Evolutionary conservation across 768 basidiomycete genomes (phyloP), one percentile per base, ranked within the genome.

Genomic region (Cystofilobasidium capitatum): DNA sequence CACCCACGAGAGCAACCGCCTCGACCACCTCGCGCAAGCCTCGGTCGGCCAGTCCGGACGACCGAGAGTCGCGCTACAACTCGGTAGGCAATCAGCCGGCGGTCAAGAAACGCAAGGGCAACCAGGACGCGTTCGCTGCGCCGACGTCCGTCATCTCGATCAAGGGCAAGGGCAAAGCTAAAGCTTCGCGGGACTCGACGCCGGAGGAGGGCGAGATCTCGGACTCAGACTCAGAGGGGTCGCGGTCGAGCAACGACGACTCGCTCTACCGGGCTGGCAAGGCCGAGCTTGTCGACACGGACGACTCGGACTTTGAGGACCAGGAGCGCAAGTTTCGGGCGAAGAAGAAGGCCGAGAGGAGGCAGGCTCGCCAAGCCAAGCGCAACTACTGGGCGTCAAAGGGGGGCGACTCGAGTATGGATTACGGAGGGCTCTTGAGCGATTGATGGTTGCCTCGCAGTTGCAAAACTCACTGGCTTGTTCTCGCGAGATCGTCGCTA

Each of bases 121-220:
- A 31, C 33, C 39, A 20, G 1, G 59, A 68, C 36, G 61, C 51
- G 39, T 63, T 60, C 1, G 51, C 66, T 26, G 60, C 61, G 4
- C 54, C 66, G 5, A 1, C 12, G 20, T 20, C 47, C 22, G 22
- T n/a, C 22, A 35, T 12, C n/a, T 54, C 49, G 12, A 36, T 33
- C 44, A 44, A 37, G 39, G 49, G 49, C 22, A 66, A 60, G 47
- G 49, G 33, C 39, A 22, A 10, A 33, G 49, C 12, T 12, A 13
- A 24, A 40, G 20, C 12, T 1, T 42, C 42, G 8, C 29, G n/a
- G 39, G 35, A 36, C 40, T 69, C 67, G 13, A 64, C 68, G 0
- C 47, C 36, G 7, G 63, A 69, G 45, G 68, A 69, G 26, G 68
- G 68, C 24, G 40, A 69, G 33, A 51, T 69, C 17, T 35, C 29